Conservation (phyloP, 2,329 filamentous ascomycete species). For the Fusarium multiceps region DNA sequence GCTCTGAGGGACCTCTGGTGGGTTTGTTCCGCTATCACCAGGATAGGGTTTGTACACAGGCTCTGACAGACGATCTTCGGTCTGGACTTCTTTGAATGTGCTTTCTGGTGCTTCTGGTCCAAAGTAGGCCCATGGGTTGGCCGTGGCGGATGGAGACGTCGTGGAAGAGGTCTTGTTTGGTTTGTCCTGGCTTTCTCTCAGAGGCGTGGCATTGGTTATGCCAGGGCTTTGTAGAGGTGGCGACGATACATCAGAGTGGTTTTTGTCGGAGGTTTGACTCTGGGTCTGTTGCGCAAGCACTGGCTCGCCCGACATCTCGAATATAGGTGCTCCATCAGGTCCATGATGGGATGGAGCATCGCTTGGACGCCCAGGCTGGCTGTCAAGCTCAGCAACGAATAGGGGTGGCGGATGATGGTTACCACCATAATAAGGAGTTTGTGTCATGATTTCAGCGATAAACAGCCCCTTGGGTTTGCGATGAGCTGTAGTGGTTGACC, state of each 20-base stretch:
- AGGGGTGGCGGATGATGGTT: slow-evolving; percentile 41
- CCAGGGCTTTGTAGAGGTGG: slow-evolving; percentile 45
- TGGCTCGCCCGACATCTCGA: slow-evolving; percentile 51
- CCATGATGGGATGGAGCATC: slow-evolving; percentile 26
- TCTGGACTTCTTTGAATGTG: slow-evolving; percentile 1
- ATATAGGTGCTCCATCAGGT: slow-evolving; percentile 42
- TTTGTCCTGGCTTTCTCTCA: slow-evolving; percentile 12
- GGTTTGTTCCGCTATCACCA: slow-evolving; percentile 14
- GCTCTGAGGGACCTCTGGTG: slow-evolving; percentile 26
- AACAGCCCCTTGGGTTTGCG: neutral
- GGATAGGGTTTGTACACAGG: slow-evolving; percentile 35
- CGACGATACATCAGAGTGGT: slow-evolving; percentile 45
- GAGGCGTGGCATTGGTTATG: neutral
- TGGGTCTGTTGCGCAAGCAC: slow-evolving; percentile 5
- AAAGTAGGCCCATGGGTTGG: slow-evolving; percentile 52
- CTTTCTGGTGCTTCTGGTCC: slow-evolving; percentile 38
- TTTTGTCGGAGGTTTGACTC: neutral
- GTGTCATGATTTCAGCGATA: slow-evolving; percentile 28
- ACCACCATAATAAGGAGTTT: slow-evolving; percentile 21
- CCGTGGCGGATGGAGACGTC: slow-evolving; percentile 24
- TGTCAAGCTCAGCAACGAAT: slow-evolving; percentile 50
- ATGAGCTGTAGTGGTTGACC: neutral
- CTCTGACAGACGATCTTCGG: slow-evolving; percentile 15
- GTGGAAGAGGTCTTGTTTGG: slow-evolving; percentile 8
- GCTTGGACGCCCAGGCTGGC: slow-evolving; percentile 31